These are phyloP conservation scores for Claviceps digitariae DNA, from an alignment of 2,329 filamentous ascomycete genomes.

Conservation along the genomic window DNA sequence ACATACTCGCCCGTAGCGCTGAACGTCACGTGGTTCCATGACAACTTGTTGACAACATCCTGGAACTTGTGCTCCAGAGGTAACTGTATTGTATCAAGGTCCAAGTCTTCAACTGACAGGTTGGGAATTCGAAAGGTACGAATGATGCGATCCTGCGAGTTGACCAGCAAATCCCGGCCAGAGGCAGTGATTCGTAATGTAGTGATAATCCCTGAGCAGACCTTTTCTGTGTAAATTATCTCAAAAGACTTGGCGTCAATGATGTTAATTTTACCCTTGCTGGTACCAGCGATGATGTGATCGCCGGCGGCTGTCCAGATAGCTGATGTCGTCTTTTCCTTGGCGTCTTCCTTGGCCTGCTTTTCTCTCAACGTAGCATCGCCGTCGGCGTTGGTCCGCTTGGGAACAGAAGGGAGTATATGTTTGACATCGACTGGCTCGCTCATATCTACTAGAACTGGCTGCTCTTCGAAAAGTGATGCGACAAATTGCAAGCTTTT, in stretches of 20 bases:
- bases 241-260: slow-evolving; percentile 71
- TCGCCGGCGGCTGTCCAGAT: slow-evolving; percentile 77
- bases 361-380: slow-evolving; percentile 66
- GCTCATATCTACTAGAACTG: slow-evolving; percentile 71
- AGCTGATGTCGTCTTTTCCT: slow-evolving; percentile 86
- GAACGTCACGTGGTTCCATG: slow-evolving; percentile 96
- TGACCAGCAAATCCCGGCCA: slow-evolving; percentile 78
- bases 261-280: slow-evolving; percentile 91
- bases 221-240: slow-evolving; percentile 79
- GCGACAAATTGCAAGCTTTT: slow-evolving; percentile 73
- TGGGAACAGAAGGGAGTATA: slow-evolving; percentile 67
- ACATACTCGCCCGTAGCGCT: slow-evolving; percentile 92
- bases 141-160: slow-evolving; percentile 89
- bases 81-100: slow-evolving; percentile 74
- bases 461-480: slow-evolving; percentile 86
- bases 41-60: slow-evolving; percentile 86
- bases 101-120: slow-evolving; percentile 51
- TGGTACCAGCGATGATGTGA: slow-evolving; percentile 85
- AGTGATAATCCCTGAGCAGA: slow-evolving; percentile 78
- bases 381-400: slow-evolving; percentile 54
- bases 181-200: slow-evolving; percentile 70
- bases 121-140: slow-evolving; percentile 85
- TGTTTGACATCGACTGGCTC: slow-evolving; percentile 58
- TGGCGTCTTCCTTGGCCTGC: slow-evolving; percentile 79
- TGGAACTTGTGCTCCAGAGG: slow-evolving; percentile 97